Conservation (phyloP, 192 early-diverging fungal genomes). For the Linnemannia exigua region DNA sequence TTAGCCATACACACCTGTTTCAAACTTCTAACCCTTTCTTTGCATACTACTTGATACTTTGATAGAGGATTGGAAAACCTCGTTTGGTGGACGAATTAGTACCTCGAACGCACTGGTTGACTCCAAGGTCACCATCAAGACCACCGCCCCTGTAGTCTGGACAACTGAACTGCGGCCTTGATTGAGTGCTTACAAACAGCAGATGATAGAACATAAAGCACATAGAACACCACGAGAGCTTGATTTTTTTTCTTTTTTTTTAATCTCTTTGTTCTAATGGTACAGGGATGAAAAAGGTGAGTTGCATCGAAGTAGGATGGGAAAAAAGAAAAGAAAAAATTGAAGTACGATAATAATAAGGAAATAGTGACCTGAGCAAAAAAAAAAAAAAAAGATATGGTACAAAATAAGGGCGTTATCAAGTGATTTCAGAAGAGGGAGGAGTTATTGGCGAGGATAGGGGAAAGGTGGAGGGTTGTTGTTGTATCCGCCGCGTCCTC, state of each 20-base stretch:
- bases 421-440: background rate
- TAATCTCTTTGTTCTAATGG: conserved; percentile 1
- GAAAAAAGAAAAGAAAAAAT: conserved; percentile 13
- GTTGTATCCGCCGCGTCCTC: conserved; percentile 27
- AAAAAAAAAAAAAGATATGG: conserved; percentile 7
- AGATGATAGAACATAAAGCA: background rate
- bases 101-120: conserved; percentile 84
- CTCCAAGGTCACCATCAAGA: conserved; percentile 72
- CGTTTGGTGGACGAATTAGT: conserved; percentile 86
- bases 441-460: conserved; percentile 39
- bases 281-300: background rate
- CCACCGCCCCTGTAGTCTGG: conserved; percentile 84
- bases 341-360: conserved; percentile 1
- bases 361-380: background rate
- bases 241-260: background rate
- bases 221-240: background rate
- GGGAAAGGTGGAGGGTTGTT: conserved; percentile 49
- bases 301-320: conserved; percentile 6
- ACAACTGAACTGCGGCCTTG: conserved; percentile 75
- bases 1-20: background rate
- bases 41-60: background rate
- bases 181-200: background rate
- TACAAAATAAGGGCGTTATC: background rate
- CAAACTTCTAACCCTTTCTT: conserved; percentile 44
- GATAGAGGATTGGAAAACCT: conserved; percentile 54